phyloP scores from a whole-genome alignment of 2,329 filamentous ascomycete genomes.

The Fusarium sp. region DNA sequence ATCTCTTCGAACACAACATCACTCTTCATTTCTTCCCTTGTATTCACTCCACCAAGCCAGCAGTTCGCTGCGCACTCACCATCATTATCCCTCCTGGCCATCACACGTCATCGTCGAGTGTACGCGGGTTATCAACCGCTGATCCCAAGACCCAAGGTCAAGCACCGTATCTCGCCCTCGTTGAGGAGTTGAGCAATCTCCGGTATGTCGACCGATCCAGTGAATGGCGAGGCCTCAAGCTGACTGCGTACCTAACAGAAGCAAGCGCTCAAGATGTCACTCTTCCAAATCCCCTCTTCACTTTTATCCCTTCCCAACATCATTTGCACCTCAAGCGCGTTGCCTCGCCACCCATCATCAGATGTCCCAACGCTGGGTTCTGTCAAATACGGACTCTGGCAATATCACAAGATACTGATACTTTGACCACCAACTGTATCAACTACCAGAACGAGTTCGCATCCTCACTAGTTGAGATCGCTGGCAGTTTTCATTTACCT shows the following conservation, averaged over 20 bases:
- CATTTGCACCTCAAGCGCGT: background rate
- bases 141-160: too few species aligned
- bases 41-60: background rate
- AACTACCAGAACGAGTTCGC: too few species aligned
- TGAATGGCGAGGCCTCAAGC: background rate
- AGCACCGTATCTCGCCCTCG: background rate
- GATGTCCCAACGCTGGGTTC: background rate
- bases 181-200: background rate
- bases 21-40: background rate
- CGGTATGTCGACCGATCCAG: background rate
- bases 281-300: background rate
- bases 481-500: too few species aligned
- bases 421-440: too few species aligned
- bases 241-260: background rate
- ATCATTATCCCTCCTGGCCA: background rate
- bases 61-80: background rate
- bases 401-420: too few species aligned
- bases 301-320: background rate
- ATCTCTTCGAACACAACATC: background rate
- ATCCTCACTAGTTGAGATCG: too few species aligned
- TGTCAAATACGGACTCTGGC: background rate
- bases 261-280: background rate
- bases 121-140: rapidly evolving
- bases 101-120: background rate
- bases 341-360: background rate